A percentile compares a stretch with the other conserved stretches of the same genome.
Evolutionary conservation across 1,284 basidiomycete species (phyloP).

Genomic region (Microbotryum silenes-acaulis): DNA sequence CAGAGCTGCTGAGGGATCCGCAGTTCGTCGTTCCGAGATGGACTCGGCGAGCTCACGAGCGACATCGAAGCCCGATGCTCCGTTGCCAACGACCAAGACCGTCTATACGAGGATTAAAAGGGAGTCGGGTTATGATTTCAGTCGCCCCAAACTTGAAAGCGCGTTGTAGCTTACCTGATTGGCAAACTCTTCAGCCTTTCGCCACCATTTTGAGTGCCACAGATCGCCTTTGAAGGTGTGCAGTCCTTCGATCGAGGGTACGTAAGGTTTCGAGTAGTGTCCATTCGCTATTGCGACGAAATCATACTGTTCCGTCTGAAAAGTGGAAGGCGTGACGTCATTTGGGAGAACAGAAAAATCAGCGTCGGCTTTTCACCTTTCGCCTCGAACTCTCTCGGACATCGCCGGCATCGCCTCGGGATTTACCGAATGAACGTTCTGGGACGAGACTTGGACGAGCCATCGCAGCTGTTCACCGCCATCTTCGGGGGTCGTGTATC

Average conservation of each 20-base stretch:
- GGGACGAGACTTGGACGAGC: conserved; percentile 29
- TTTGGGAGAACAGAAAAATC: too few relatives aligned
- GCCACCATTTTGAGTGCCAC: conserved; percentile 47
- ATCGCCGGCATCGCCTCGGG: not conserved
- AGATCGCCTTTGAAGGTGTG: conserved; percentile 42
- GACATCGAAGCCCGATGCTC: conserved; percentile 48
- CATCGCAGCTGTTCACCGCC: conserved; percentile 26
- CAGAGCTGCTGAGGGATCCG: conserved; percentile 1
- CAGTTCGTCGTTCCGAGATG: conserved; percentile 32
- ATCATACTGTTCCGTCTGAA: conserved; percentile 35
- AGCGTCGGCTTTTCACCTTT: not conserved
- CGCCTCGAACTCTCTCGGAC: not conserved
- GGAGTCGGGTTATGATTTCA: not conserved
- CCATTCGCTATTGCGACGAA: conserved; percentile 44
- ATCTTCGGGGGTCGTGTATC: conserved; percentile 15
- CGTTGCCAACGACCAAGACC: conserved; percentile 49
- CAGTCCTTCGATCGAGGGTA: conserved; percentile 44
- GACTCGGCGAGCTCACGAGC: conserved; percentile 45
- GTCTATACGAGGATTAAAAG: conserved; percentile 30
- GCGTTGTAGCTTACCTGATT: conserved; percentile 16
- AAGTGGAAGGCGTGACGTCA: too few relatives aligned
- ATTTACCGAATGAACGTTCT: not conserved
- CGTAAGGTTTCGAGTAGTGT: conserved; percentile 46
- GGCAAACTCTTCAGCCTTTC: conserved; percentile 38
- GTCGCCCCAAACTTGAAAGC: not conserved